These are phyloP conservation scores for Pezicula carpinea DNA, from an alignment of 2,329 filamentous ascomycete species.

Conservation along the genomic window DNA sequence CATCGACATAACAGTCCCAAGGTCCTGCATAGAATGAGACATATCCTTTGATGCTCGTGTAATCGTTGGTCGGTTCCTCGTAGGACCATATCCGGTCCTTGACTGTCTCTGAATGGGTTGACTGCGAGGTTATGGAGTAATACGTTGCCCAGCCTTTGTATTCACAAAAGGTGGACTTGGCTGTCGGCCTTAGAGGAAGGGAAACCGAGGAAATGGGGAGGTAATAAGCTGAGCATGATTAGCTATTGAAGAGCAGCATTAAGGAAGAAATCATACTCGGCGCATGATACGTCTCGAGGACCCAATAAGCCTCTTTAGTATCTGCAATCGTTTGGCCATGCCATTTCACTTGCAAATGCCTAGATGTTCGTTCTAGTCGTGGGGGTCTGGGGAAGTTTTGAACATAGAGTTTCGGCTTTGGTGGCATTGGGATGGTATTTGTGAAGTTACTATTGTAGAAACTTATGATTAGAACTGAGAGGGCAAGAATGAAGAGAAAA, in stretches of 20 bases:
- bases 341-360: conserved; percentile 54
- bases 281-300: conserved; percentile 57
- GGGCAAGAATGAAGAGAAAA: too few species aligned
- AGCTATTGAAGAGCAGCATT: conserved; percentile 1
- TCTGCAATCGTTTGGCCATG: conserved; percentile 50
- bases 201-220: conserved; percentile 47
- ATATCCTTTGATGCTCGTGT: conserved; percentile 48
- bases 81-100: conserved; percentile 56
- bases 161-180: conserved; percentile 47
- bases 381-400: conserved; percentile 56
- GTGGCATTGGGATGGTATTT: conserved; percentile 28
- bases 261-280: conserved; percentile 39
- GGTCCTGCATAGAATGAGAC: conserved; percentile 57
- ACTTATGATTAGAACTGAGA: too few species aligned
- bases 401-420: conserved; percentile 45
- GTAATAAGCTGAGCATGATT: conserved; percentile 46
- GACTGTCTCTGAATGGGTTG: conserved; percentile 33
- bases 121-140: conserved; percentile 42
- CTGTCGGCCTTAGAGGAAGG: conserved; percentile 41
- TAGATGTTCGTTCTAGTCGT: conserved; percentile 45
- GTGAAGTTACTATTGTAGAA: too few species aligned
- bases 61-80: conserved; percentile 45
- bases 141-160: conserved; percentile 60
- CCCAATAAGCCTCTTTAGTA: conserved; percentile 55
- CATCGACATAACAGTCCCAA: conserved; percentile 59